These are phyloP conservation scores for Hypoxylon sp. DNA, from an alignment of 2,329 filamentous ascomycete genomes.

Conservation along the genomic window DNA sequence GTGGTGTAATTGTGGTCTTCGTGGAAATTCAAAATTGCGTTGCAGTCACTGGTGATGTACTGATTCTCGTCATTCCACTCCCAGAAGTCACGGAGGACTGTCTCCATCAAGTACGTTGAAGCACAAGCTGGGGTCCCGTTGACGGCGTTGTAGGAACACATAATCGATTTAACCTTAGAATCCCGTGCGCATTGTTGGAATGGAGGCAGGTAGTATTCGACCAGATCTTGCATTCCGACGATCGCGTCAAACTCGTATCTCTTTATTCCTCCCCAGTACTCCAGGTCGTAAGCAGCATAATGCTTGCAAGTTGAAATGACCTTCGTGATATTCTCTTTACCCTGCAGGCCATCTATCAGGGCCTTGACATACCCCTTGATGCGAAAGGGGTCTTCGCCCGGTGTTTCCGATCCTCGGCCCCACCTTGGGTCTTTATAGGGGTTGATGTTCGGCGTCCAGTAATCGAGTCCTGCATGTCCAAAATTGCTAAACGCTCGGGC, in stretches of 20 bases:
- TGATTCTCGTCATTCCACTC: conserved; percentile 73
- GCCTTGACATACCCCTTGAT: conserved; percentile 67
- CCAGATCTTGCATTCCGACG: conserved; percentile 73
- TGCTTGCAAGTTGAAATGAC: conserved; percentile 73
- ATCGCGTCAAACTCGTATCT: conserved; percentile 70
- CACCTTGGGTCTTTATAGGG: conserved; percentile 51
- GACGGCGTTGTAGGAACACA: conserved; percentile 75
- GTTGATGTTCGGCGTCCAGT: conserved; percentile 53
- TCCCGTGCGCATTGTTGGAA: conserved; percentile 75
- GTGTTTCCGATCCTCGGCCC: conserved; percentile 52
- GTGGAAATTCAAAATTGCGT: conserved; percentile 72
- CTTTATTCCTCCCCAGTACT: conserved; percentile 60
- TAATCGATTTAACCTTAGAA: conserved; percentile 70
- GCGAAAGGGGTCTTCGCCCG: conserved; percentile 57
- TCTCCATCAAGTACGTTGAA: conserved; percentile 72
- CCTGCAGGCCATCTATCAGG: conserved; percentile 69
- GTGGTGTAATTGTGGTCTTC: conserved; percentile 59
- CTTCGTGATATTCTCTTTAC: conserved; percentile 53
- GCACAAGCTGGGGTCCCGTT: conserved; percentile 77
- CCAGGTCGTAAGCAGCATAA: conserved; percentile 71
- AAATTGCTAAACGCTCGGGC: conserved; percentile 54
- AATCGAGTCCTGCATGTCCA: conserved; percentile 51
- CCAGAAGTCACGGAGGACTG: conserved; percentile 76
- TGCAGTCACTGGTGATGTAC: conserved; percentile 76
- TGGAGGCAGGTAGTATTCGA: conserved; percentile 77